Conservation (phyloP, 345 rosid genomes). For the Dipteronia dyeriana region DNA sequence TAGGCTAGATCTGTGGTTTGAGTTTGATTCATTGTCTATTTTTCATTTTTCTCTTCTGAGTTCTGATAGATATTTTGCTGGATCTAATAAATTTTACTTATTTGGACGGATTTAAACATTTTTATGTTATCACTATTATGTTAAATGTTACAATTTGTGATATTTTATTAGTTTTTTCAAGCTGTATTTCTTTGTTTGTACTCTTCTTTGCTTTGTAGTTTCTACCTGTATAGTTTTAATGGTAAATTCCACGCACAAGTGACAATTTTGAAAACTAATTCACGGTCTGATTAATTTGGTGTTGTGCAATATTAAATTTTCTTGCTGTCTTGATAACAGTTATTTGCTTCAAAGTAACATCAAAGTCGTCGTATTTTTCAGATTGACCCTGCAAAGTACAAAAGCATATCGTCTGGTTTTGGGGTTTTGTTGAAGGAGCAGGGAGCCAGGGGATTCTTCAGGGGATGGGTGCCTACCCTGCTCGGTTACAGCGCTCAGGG, state of each 20-base stretch:
- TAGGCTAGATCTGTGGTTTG: neutral
- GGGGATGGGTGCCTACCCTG: constrained; percentile 97
- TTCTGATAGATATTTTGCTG: neutral
- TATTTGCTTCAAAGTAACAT: constrained; percentile 9
- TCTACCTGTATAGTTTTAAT: neutral
- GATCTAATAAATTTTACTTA: neutral
- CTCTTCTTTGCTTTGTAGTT: too few species aligned
- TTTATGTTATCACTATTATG: too few species aligned
- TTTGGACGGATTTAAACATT: neutral
- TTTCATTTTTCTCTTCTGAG: neutral
- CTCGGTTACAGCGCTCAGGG: constrained; percentile 99
- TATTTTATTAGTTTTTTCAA: too few species aligned
- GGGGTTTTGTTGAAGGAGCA: constrained; percentile 90
- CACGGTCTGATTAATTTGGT: neutral
- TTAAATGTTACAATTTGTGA: too few species aligned
- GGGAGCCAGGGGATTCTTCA: constrained; percentile 87
- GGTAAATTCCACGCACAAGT: neutral
- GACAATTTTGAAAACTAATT: neutral
- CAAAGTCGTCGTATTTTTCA: constrained; percentile 23
- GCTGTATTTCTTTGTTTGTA: too few species aligned
- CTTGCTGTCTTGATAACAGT: neutral
- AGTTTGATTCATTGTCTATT: neutral
- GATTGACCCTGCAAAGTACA: constrained; percentile 97
- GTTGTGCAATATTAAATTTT: neutral
- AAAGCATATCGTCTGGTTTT: constrained; percentile 89